Evolutionary conservation across 1,139 yeast genomes (phyloP).

Genomic region (Geotrichum fermentans): DNA sequence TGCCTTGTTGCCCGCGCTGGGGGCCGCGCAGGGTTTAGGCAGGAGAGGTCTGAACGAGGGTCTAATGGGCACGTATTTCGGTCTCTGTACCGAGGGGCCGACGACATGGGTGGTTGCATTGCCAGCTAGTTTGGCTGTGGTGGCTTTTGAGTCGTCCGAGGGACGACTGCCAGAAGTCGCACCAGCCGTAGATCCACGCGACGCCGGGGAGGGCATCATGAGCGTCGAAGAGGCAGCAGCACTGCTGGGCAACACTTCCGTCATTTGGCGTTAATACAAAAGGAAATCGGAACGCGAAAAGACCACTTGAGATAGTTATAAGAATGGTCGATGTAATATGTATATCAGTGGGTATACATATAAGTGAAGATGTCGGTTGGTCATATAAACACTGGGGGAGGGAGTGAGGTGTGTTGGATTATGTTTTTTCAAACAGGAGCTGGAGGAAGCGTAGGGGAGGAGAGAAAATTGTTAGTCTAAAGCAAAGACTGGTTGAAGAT

Average conservation of each 20-base stretch:
- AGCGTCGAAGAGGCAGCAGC: background rate
- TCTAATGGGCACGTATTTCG: slow-evolving; percentile 35
- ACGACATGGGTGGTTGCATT: slow-evolving; percentile 8
- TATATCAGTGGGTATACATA: slow-evolving; percentile 19
- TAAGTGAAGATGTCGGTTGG: slow-evolving; percentile 16
- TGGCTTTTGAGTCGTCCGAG: background rate
- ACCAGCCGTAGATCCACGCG: background rate
- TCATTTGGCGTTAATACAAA: background rate
- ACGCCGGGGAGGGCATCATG: background rate
- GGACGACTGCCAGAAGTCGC: background rate
- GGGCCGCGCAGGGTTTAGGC: slow-evolving; percentile 32
- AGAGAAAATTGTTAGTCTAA: background rate
- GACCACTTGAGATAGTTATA: slow-evolving; percentile 4
- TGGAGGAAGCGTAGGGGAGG: background rate
- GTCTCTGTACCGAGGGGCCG: slow-evolving; percentile 15
- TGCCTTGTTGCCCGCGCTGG: background rate
- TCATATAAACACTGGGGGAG: slow-evolving; percentile 16
- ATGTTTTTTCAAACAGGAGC: slow-evolving; percentile 6
- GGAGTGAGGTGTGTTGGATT: background rate
- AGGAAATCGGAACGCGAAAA: background rate
- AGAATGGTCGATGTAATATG: slow-evolving; percentile 19
- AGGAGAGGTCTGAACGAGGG: slow-evolving; percentile 38
- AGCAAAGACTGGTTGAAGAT: slow-evolving; percentile 10
- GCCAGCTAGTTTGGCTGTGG: slow-evolving; percentile 1
- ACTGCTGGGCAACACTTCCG: slow-evolving; percentile 4